Evolutionary conservation across 2,329 filamentous ascomycete genomes (phyloP), one percentile per base, ranked within the genome.

Genomic region (Penicillium sp.): DNA sequence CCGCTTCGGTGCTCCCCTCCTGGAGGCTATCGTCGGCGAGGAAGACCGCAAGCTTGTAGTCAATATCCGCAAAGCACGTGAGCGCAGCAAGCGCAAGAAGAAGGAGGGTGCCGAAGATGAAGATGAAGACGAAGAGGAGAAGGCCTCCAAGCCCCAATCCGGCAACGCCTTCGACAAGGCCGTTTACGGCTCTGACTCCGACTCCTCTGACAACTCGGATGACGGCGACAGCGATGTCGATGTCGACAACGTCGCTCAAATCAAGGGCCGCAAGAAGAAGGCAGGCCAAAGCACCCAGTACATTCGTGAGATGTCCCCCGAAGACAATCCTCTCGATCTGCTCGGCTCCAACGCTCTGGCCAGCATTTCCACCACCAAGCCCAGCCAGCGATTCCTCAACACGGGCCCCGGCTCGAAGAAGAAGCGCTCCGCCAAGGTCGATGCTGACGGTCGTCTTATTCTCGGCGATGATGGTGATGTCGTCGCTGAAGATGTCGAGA

Each of bases 141-240:
- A 67, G 31, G 60, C 61, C 78, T 83, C 67, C 85, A 86, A 59
- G 33, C 65, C 59, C 57, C 61, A 64, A 35, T 96, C 95, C 70
- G 91, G 92, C 74, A 95, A 89, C 75, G 93, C 95, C 69, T 97
- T 94, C 73, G 93, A 97, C 72, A 89, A 96, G 74, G 92, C 93
- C n/a, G 84, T 99, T 33, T 96, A 97, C 70, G 92, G 91, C 70
- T 90, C 85, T 63, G 87, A 80, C 43, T 81, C 79, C 12, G 79
- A 79, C 5, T 62, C 50, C 31, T 86, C 84, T 0, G 84, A 86
- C 28, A 84, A 86, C 31, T 85, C 84, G 10, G 85, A 87, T 61
- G 84, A 82, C 62, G 84, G 87, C 77, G 62, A 72, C 40, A 76
- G 72, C 53, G 74, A 75, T 33, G 72, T 76, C 48, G 74, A 77